Evolutionary conservation across 1,284 basidiomycete species (phyloP).

Genomic region (Kalmanozyma brasiliensis): DNA sequence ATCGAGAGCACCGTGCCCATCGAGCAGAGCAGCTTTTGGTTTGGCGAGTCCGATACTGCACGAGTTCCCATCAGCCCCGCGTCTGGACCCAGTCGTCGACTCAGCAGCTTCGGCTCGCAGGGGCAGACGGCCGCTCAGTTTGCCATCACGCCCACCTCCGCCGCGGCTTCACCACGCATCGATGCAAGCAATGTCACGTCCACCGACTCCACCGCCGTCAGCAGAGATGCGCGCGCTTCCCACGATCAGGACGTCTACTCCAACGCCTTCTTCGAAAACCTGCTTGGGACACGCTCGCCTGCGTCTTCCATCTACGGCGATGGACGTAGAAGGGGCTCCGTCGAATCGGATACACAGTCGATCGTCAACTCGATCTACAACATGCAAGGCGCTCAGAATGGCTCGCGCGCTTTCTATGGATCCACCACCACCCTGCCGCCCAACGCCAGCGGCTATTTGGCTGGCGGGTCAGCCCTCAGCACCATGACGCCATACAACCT

Average conservation of each 20-base stretch:
- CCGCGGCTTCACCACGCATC: constrained; percentile 30
- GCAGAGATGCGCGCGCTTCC: constrained; percentile 16
- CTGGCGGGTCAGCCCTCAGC: constrained; percentile 21
- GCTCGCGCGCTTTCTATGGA: constrained; percentile 45
- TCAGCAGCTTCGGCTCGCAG: constrained; percentile 44
- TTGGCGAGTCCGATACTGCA: constrained; percentile 17
- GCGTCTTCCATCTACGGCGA: constrained; percentile 58
- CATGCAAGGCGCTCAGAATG: constrained; percentile 36
- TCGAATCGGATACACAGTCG: constrained; percentile 58
- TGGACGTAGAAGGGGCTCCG: constrained; percentile 44
- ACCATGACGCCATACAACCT: constrained; percentile 39
- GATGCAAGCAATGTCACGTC: constrained; percentile 5
- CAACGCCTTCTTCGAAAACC: constrained; percentile 40
- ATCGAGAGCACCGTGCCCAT: constrained; percentile 41
- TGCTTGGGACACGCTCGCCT: constrained; percentile 41
- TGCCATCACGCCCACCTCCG: constrained; percentile 16
- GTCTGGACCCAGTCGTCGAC: constrained; percentile 25
- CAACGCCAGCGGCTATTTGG: constrained; percentile 36
- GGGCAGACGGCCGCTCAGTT: constrained; percentile 29
- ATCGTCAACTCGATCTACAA: constrained; percentile 58
- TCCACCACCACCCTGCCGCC: constrained; percentile 40
- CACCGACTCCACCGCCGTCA: constrained; percentile 6
- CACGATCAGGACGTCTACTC: constrained; percentile 45
- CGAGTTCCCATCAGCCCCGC: constrained; percentile 35
- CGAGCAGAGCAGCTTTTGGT: constrained; percentile 41